phyloP scores from a whole-genome alignment of 2,329 filamentous ascomycete genomes.

The Aspergillus tanneri region DNA sequence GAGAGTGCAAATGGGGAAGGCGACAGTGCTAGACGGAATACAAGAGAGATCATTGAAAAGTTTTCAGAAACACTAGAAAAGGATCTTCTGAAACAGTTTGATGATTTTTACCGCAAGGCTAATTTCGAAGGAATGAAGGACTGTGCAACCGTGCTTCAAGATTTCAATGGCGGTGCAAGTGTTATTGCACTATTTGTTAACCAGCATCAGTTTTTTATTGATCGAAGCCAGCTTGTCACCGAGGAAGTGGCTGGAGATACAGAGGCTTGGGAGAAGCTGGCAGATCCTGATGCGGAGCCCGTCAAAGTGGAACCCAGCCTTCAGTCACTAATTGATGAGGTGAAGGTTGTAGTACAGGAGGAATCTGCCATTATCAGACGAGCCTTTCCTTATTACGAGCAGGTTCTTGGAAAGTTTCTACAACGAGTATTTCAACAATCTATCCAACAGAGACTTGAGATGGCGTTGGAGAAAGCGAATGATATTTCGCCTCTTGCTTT shows the following conservation, averaged over 20 bases:
- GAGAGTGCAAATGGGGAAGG: slow-evolving; percentile 53
- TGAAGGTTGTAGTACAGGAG: slow-evolving; percentile 92
- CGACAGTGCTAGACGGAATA: slow-evolving; percentile 55
- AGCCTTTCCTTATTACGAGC: slow-evolving; percentile 94
- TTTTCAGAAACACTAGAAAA: slow-evolving; percentile 96
- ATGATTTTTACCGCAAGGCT: slow-evolving; percentile 90
- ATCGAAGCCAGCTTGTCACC: slow-evolving; percentile 84
- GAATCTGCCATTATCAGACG: slow-evolving; percentile 96
- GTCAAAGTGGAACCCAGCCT: slow-evolving; percentile 88
- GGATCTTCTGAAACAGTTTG: slow-evolving; percentile 91
- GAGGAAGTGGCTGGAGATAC: slow-evolving; percentile 67
- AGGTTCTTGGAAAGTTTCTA: slow-evolving; percentile 87
- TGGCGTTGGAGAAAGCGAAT: slow-evolving; percentile 92
- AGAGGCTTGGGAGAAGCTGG: slow-evolving; percentile 85
- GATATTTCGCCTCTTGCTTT: slow-evolving; percentile 91
- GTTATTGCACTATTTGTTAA: slow-evolving; percentile 97
- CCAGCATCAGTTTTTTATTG: slow-evolving; percentile 99
- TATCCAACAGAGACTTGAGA: slow-evolving; percentile 90
- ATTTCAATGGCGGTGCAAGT: slow-evolving; percentile 94
- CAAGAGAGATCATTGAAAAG: slow-evolving; percentile 89
- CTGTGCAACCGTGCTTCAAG: slow-evolving; percentile 86
- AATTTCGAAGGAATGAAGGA: slow-evolving; percentile 99
- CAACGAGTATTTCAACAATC: slow-evolving; percentile 98
- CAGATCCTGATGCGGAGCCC: slow-evolving; percentile 89
- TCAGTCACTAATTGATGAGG: slow-evolving; percentile 89